Conservation (phyloP, 75 land plant genomes). For the Pseudotsuga menziesii region DNA sequence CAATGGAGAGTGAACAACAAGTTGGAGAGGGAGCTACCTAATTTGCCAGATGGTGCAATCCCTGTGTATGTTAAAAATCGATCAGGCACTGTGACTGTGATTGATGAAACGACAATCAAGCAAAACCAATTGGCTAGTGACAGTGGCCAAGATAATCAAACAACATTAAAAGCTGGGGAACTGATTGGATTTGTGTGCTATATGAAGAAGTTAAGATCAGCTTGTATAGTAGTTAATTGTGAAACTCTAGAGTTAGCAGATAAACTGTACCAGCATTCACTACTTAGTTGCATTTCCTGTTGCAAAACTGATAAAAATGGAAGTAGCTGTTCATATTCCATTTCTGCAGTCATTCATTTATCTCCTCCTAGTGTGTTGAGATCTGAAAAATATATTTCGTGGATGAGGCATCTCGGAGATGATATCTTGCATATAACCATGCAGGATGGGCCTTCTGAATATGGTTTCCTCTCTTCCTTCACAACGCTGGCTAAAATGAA, state of each 20-base stretch:
- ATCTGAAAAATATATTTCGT: conserved; percentile 11
- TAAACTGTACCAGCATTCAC: conserved; percentile 6
- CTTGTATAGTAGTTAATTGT: conserved; percentile 17
- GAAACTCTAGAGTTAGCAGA: conserved; percentile 10
- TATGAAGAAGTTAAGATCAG: conserved; percentile 25
- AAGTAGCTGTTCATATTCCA: conserved; percentile 9
- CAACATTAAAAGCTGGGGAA: not conserved
- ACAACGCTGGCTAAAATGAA: conserved; percentile 25
- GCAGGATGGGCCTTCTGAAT: conserved; percentile 7
- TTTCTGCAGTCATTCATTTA: conserved; percentile 23
- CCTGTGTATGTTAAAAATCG: conserved; percentile 15
- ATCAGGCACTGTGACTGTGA: not conserved
- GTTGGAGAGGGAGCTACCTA: conserved; percentile 17
- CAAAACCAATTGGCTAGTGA: not conserved
- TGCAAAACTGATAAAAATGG: not conserved
- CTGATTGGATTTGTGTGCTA: conserved; percentile 22
- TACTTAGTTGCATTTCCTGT: conserved; percentile 14
- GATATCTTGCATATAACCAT: conserved; percentile 11
- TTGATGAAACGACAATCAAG: not conserved
- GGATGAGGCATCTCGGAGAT: conserved; percentile 7
- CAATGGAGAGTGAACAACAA: conserved; percentile 15
- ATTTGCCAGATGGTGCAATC: conserved; percentile 21
- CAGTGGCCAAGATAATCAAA: not conserved
- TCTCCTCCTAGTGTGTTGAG: conserved; percentile 9
- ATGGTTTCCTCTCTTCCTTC: conserved; percentile 20